Evolutionary conservation across 805 yeast species (phyloP).

Genomic region (Clavispora fructus): DNA sequence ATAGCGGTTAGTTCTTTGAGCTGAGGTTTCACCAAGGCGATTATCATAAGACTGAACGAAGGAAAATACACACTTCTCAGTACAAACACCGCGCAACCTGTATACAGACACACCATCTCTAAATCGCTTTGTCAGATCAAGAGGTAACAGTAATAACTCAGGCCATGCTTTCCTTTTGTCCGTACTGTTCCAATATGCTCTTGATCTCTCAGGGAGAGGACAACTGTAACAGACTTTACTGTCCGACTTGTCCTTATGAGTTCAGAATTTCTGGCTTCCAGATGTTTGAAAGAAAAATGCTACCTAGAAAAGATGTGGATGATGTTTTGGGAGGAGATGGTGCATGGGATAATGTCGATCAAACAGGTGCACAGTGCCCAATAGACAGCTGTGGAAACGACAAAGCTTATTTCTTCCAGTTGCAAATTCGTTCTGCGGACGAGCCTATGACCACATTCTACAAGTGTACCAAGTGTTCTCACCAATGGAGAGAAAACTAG

Average conservation of each 20-base stretch:
- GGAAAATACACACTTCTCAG: no score
- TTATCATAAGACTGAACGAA: no score
- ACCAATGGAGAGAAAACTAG: constrained; percentile 95
- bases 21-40: no score
- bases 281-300: constrained; percentile 76
- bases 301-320: constrained; percentile 87
- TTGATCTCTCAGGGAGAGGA: constrained; percentile 54
- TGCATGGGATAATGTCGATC: constrained; percentile 98
- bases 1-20: no score
- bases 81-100: background rate
- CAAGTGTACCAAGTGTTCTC: constrained; percentile 87
- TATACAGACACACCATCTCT: background rate
- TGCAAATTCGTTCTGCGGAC: constrained; percentile 96
- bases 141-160: background rate
- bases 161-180: constrained; percentile 87
- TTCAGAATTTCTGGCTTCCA: constrained; percentile 82
- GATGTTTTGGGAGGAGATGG: constrained; percentile 96
- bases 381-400: constrained; percentile 77
- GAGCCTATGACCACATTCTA: constrained; percentile 99
- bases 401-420: constrained; percentile 93
- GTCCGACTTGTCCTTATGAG: constrained; percentile 94
- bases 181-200: constrained; percentile 89
- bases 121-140: background rate
- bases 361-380: constrained; percentile 91
- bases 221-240: constrained; percentile 65